Evolutionary conservation across 2,329 filamentous ascomycete species (phyloP).

Genomic region (Bipolaris zeicola): DNA sequence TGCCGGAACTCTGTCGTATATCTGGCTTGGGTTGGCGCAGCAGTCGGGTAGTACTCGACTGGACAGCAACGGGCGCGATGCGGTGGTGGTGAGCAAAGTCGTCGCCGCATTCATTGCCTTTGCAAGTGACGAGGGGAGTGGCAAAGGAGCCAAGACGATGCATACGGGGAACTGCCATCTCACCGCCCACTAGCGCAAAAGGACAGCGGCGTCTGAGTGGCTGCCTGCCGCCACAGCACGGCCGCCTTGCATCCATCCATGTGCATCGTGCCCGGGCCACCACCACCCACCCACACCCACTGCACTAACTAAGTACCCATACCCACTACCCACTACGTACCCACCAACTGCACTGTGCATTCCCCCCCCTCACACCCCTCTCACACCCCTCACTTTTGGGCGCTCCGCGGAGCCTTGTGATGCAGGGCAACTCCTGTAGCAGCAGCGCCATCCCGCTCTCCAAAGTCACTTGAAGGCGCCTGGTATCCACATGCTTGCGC

Average conservation of each 20-base stretch:
- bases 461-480: constrained; percentile 16
- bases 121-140: constrained; percentile 5
- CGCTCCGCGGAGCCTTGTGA: constrained; percentile 16
- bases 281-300: no score
- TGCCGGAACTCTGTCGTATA: background rate
- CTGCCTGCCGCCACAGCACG: constrained; percentile 14
- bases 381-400: constrained; percentile 10
- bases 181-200: constrained; percentile 23
- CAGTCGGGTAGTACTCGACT: background rate
- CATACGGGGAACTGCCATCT: constrained; percentile 21
- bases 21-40: background rate
- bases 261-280: constrained; percentile 9
- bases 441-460: constrained; percentile 25
- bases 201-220: constrained; percentile 22
- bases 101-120: no score
- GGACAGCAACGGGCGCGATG: no score
- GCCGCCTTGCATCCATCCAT: constrained; percentile 30
- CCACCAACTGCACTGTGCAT: background rate
- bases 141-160: constrained; percentile 16
- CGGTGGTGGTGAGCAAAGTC: no score
- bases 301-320: no score
- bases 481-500: constrained; percentile 6
- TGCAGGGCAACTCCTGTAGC: constrained; percentile 29
- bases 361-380: background rate
- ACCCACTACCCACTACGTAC: no score